These are phyloP conservation scores for Fusarium ramigenum DNA, from an alignment of 2,329 filamentous ascomycete species.

Conservation along the genomic window DNA sequence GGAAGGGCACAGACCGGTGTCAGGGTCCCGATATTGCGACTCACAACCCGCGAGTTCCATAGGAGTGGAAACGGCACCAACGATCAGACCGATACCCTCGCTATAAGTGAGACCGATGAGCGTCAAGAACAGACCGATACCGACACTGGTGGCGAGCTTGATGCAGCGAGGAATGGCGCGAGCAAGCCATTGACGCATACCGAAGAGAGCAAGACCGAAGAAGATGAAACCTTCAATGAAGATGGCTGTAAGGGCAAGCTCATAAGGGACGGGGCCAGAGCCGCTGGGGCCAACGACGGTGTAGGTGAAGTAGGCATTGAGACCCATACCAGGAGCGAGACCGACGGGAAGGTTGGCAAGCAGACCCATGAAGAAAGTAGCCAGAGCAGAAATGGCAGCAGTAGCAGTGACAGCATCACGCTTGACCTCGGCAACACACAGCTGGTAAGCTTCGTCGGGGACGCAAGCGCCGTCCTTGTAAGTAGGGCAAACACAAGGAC, in stretches of 20 bases:
- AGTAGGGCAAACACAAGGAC: constrained; percentile 77
- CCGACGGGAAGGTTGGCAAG: constrained; percentile 74
- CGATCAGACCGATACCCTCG: constrained; percentile 82
- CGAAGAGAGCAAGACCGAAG: constrained; percentile 79
- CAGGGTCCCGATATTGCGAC: constrained; percentile 46
- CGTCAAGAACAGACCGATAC: constrained; percentile 84
- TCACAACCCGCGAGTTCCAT: constrained; percentile 79
- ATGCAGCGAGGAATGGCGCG: constrained; percentile 84
- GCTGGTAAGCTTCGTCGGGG: constrained; percentile 65
- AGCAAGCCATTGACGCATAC: constrained; percentile 88
- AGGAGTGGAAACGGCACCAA: constrained; percentile 74
- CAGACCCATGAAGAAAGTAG: constrained; percentile 85
- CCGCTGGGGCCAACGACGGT: constrained; percentile 78
- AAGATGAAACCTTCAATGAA: constrained; percentile 92
- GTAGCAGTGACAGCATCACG: constrained; percentile 86
- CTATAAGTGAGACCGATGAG: constrained; percentile 81
- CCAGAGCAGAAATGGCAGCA: constrained; percentile 81
- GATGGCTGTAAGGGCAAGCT: constrained; percentile 82
- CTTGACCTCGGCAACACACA: constrained; percentile 73
- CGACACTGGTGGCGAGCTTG: constrained; percentile 86
- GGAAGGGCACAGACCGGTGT: constrained; percentile 63
- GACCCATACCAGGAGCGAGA: constrained; percentile 60
- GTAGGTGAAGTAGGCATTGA: constrained; percentile 90
- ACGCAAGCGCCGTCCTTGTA: constrained; percentile 60
- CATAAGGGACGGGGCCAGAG: constrained; percentile 75